Evolutionary conservation across 495 filamentous ascomycete genomes (phyloP).

Genomic region (Aspergillus affinis): DNA sequence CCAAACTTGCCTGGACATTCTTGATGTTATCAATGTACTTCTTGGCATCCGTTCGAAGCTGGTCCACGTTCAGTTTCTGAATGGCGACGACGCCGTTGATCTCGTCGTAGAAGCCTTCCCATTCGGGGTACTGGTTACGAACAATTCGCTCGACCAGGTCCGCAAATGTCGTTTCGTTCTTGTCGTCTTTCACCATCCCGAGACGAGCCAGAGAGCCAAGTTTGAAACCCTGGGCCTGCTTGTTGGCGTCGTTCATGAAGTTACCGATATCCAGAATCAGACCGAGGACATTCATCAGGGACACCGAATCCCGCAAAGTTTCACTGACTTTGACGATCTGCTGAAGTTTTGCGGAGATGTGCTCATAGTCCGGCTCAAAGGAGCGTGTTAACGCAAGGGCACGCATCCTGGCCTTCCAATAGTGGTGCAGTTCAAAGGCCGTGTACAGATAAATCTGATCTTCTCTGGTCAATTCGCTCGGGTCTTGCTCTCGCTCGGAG

Average conservation of each 20-base stretch:
- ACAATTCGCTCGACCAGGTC: conserved; percentile 98
- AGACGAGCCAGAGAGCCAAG: conserved; percentile 90
- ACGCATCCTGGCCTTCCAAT: conserved; percentile 97
- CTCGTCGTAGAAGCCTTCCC: conserved; percentile 85
- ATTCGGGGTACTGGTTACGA: conserved; percentile 92
- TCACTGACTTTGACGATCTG: conserved; percentile 85
- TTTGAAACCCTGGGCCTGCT: conserved; percentile 97
- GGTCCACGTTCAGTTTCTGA: conserved; percentile 97
- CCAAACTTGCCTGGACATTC: conserved; percentile 87
- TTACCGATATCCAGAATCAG: conserved; percentile 97
- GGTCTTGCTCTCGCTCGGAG: conserved; percentile 82
- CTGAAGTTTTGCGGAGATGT: conserved; percentile 76
- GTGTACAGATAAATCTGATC: conserved; percentile 95
- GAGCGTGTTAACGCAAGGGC: conserved; percentile 82
- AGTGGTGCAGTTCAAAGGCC: conserved; percentile 93
- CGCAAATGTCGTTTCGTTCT: conserved; percentile 94
- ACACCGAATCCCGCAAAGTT: conserved; percentile 82
- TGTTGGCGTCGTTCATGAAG: conserved; percentile 99
- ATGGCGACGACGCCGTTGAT: conserved; percentile 74
- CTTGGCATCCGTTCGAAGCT: conserved; percentile 83
- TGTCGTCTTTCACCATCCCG: conserved; percentile 98
- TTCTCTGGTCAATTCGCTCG: conserved; percentile 82
- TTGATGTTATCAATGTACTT: conserved; percentile 93
- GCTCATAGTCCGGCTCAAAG: conserved; percentile 87
- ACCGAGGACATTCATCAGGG: conserved; percentile 92